A percentile compares a stretch with the other conserved stretches of the same genome.
These are phyloP conservation scores for Apostasia ramifera DNA, from an alignment of 106 monocot species.

Conservation along the genomic window DNA sequence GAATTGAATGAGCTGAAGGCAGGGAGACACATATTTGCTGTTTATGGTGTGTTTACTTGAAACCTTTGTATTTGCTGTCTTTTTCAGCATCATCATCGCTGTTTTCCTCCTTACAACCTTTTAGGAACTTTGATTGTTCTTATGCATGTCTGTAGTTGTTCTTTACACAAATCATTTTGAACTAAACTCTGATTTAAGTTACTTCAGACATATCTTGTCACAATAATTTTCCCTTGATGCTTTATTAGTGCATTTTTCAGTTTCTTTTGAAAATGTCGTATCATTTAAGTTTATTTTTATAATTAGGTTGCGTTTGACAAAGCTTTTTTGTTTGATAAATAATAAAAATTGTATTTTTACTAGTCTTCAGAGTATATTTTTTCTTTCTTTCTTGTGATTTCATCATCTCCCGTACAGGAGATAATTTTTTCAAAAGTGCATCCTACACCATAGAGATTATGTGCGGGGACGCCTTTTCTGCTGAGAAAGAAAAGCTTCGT, in stretches of 20 bases:
- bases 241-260: no score
- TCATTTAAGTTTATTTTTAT: no score
- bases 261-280: no score
- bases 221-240: no score
- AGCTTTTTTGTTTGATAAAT: no score
- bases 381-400: constrained; percentile 1
- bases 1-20: constrained; percentile 93
- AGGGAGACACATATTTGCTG: constrained; percentile 92
- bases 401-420: constrained; percentile 39
- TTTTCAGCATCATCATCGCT: neutral
- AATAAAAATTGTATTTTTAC: no score
- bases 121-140: no score
- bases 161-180: no score
- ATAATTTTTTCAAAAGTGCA: constrained; percentile 89
- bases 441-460: constrained; percentile 80
- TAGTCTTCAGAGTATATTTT: neutral
- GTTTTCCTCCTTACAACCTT: neutral
- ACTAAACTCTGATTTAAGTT: no score
- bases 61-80: neutral
- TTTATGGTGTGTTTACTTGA: constrained; percentile 54
- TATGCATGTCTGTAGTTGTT: no score
- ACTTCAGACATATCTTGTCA: no score
- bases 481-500: constrained; percentile 69
- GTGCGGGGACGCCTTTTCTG: constrained; percentile 67
- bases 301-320: no score